Evolutionary conservation across 1,284 basidiomycete species (phyloP).

Genomic region (Ustilago hordei): DNA sequence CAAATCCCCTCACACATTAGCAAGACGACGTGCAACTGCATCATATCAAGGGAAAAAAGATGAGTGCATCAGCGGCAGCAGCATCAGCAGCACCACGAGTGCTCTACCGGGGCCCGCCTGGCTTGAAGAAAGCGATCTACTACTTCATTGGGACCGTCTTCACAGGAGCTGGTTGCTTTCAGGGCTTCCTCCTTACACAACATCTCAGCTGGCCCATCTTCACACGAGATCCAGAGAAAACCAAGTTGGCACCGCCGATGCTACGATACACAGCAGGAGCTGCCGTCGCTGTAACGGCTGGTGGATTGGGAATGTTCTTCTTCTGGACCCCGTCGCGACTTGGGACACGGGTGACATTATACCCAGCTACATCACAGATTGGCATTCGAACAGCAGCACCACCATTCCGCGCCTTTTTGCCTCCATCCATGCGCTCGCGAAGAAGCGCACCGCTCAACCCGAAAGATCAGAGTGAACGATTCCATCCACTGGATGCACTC

Average conservation of each 20-base stretch:
- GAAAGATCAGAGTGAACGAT: conserved; percentile 31
- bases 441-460: conserved; percentile 32
- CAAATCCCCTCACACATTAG: not conserved
- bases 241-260: conserved; percentile 42
- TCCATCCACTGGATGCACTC: conserved; percentile 33
- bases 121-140: conserved; percentile 48
- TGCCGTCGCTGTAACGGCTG: conserved; percentile 23
- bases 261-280: conserved; percentile 36
- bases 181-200: conserved; percentile 46
- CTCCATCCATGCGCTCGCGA: conserved; percentile 30
- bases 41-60: not conserved
- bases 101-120: conserved; percentile 50
- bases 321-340: conserved; percentile 49
- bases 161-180: conserved; percentile 39
- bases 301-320: conserved; percentile 45
- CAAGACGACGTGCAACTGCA: not conserved
- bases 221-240: conserved; percentile 37
- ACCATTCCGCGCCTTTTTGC: conserved; percentile 31
- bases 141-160: conserved; percentile 52
- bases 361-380: conserved; percentile 43
- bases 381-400: conserved; percentile 36
- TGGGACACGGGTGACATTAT: conserved; percentile 48
- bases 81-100: conserved; percentile 23
- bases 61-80: conserved; percentile 17
- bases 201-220: conserved; percentile 54